Evolutionary conservation across 2,329 filamentous ascomycete species (phyloP), one percentile per base, ranked within the genome.

Genomic region (Ophiosphaerella herpotricha): DNA sequence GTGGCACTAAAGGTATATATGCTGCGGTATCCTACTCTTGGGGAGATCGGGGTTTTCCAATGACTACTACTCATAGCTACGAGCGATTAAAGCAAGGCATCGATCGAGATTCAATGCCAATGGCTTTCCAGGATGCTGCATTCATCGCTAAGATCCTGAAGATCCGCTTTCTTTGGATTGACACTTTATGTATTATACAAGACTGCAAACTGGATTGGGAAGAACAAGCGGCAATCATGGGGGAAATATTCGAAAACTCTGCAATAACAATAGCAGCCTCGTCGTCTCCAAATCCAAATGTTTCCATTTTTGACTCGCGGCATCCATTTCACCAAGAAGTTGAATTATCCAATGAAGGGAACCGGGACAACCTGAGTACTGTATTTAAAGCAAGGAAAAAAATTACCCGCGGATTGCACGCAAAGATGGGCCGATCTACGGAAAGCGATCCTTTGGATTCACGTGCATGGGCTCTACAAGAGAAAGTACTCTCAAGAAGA

Each of bases 371-470:
- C 13, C 6, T 18, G 5, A 7, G 41, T 29, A 23, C 36, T 6
- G 7, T 41, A 7, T 47, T 47, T 29, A 47, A 47, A 36, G 45
- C 45, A 41, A 47, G 45, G 31, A 41, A 23, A n/a, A 47, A 47
- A 8, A 47, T 47, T 7, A 7, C 38, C 29, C 21, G 31, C 11
- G 45, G 45, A 2, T 41, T 36, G 12, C 45, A 47, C 31, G 38
- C 45, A 8, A 47, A 47, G 32, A 41, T 14, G n/a, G 45, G 45
- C 13, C 32, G n/a, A 18, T 24, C 21, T 18, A 36, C n/a, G 13
- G 18, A 31, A n/a, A 29, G 26, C 13, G 41, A 43, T 24, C 38
- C 45, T 18, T 24, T 47, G 16, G 45, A 47, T 16, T 36, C 6
- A 14, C 45, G 45, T 7, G 45, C 45, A 3, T 47, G 38, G 45